Evolutionary conservation across 768 basidiomycete species (phyloP).

Genomic region (Hericium rajendrae): DNA sequence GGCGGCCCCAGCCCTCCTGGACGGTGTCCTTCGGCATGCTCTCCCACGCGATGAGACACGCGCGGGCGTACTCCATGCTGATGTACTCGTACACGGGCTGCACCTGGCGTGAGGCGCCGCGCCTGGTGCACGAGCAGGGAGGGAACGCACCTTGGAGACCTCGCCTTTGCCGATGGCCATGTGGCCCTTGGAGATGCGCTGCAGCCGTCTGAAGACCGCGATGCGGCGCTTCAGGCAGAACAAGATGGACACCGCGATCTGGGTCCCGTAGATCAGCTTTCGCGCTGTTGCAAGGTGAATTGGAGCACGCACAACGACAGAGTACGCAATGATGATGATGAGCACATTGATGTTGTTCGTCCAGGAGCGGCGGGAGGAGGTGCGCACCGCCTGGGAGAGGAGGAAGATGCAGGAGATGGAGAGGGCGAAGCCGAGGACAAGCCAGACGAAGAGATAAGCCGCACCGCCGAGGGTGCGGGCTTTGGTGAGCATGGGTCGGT

Average conservation of each 20-base stretch:
- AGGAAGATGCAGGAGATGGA: constrained; percentile 57
- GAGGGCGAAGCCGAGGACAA: constrained; percentile 29
- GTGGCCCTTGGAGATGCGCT: constrained; percentile 57
- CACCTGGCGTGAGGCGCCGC: not conserved
- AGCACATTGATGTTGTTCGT: constrained; percentile 56
- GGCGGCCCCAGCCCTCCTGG: constrained; percentile 71
- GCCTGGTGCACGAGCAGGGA: not conserved
- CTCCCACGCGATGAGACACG: constrained; percentile 62
- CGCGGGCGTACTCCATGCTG: constrained; percentile 65
- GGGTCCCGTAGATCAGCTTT: not conserved
- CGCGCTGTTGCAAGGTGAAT: not conserved
- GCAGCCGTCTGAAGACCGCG: constrained; percentile 52
- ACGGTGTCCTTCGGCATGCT: constrained; percentile 55
- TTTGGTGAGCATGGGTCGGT: not conserved
- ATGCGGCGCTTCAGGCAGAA: constrained; percentile 64
- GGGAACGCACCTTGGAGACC: constrained; percentile 43
- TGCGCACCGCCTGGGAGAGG: constrained; percentile 65
- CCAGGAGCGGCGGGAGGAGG: constrained; percentile 45
- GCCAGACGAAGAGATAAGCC: constrained; percentile 26
- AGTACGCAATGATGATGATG: constrained; percentile 62
- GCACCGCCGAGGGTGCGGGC: not conserved
- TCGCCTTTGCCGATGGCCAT: constrained; percentile 42
- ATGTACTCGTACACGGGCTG: constrained; percentile 62
- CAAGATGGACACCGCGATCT: constrained; percentile 47
- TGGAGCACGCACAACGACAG: constrained; percentile 43